Conservation (phyloP, 108 stramenopile genomes). For the Cyclostephanos tholiformis region DNA sequence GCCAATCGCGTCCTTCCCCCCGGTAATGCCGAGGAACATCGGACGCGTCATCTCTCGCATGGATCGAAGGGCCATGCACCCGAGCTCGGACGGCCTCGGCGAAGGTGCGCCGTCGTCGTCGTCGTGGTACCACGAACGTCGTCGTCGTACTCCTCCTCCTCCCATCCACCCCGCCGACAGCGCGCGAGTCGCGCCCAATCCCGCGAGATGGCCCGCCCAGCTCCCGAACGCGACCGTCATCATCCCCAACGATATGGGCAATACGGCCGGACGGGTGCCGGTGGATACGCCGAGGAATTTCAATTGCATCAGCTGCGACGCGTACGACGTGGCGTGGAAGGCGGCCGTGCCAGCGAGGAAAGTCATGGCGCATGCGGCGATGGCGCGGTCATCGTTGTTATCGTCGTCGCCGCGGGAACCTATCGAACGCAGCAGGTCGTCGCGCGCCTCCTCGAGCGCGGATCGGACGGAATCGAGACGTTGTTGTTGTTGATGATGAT, state of each 20-base stretch:
- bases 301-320: constrained; percentile 50
- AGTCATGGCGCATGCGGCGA: neutral
- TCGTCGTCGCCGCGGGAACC: neutral
- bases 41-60: constrained; percentile 27
- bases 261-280: constrained; percentile 53
- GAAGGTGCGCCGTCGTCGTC: neutral
- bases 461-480: neutral
- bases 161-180: neutral
- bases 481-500: too few species aligned
- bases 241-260: constrained; percentile 58
- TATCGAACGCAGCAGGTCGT: neutral
- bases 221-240: constrained; percentile 73
- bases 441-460: neutral
- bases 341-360: constrained; percentile 19
- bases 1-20: neutral
- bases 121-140: neutral
- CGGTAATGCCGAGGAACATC: constrained; percentile 25
- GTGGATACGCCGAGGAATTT: constrained; percentile 70
- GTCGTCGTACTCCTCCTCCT: neutral
- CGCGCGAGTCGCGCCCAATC: constrained; percentile 20
- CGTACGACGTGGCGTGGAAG: constrained; percentile 37
- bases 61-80: constrained; percentile 1
- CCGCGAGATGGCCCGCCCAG: constrained; percentile 56
- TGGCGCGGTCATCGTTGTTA: neutral
- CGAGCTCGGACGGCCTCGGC: neutral